Evolutionary conservation across 129 eudicot species (phyloP).

Genomic region (Flaveria sonorensis): DNA sequence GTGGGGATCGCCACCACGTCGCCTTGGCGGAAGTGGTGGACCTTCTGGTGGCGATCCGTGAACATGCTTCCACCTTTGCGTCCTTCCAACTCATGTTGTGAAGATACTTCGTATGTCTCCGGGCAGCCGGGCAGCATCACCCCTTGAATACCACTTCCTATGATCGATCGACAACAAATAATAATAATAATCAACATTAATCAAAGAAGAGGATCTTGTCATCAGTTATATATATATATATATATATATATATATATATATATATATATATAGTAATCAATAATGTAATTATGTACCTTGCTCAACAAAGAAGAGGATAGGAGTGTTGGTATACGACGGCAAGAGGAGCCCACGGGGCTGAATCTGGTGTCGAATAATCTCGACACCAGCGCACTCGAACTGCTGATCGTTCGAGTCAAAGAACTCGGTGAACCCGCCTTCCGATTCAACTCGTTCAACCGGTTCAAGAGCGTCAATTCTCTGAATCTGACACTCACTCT

Average conservation of each 20-base stretch:
- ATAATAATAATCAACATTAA: neutral
- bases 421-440: conserved; percentile 69
- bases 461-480: conserved; percentile 60
- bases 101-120: conserved; percentile 53
- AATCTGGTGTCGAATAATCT: conserved; percentile 49
- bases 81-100: conserved; percentile 29
- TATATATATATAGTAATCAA: too few species aligned
- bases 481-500: conserved; percentile 47
- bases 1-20: conserved; percentile 43
- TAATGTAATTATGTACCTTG: conserved; percentile 39
- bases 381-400: conserved; percentile 62
- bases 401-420: conserved; percentile 53
- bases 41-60: conserved; percentile 43
- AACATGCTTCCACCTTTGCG: conserved; percentile 17
- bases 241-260: too few species aligned
- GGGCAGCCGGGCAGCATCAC: conserved; percentile 64
- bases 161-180: neutral
- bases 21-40: conserved; percentile 36
- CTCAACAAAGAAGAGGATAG: conserved; percentile 49
- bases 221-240: too few species aligned
- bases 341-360: conserved; percentile 52
- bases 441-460: conserved; percentile 36
- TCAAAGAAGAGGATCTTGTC: too few species aligned
- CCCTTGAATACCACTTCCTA: conserved; percentile 62
- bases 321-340: conserved; percentile 60